Base-by-base conservation (phyloP, 257 asterid genomes). In the Ballota nigra region DNA sequence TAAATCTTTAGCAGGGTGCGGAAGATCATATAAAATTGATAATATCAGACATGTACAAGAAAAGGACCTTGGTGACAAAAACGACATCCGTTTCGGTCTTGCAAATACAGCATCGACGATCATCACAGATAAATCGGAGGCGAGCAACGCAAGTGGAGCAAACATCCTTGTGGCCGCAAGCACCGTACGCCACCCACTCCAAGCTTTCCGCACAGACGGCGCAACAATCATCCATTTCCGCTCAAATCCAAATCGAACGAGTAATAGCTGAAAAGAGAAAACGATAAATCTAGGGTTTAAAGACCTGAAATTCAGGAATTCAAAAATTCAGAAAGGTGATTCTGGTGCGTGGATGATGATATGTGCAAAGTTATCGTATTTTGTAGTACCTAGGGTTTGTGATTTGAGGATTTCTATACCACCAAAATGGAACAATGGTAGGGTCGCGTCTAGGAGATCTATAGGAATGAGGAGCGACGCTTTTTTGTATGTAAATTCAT, bases 61-160 rank as follows among this genome's bases (percentile, higher is more conserved):
- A 20, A 18, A n/a, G 59, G 58, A 92, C 98, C 98, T 95, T 95
- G 84, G 98, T 95, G 67, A 95, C 87, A 53, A 92, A 92, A 68
- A 95, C 87, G 69, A 86, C 73, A 57, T 66, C 68, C 33, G 91
- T 85, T n/a, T 86, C 87, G 28, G 97, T 78, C 86, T 92, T 95
- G 88, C 99, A 95, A 63, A 95, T 95, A 80, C 98, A 92, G 82
- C 99, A 95, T 29, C 88, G 88, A 71, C 93, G 97, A 76, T 95
- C 99, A 49, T 88, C 82, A 79, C 98, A 92, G 76, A 95, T 95
- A 82, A 95, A 92, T 62, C 99, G 96, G 77, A 95, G 98, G 56
- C 99, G 99, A 75, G 92, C 96, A 45, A 92, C 97, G 82, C 99
- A 95, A 73, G 96, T 95, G 41, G 99, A 95, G 79, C 99, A 95